Conservation (phyloP, 495 filamentous ascomycete genomes). For the Durotheca rogersii region DNA sequence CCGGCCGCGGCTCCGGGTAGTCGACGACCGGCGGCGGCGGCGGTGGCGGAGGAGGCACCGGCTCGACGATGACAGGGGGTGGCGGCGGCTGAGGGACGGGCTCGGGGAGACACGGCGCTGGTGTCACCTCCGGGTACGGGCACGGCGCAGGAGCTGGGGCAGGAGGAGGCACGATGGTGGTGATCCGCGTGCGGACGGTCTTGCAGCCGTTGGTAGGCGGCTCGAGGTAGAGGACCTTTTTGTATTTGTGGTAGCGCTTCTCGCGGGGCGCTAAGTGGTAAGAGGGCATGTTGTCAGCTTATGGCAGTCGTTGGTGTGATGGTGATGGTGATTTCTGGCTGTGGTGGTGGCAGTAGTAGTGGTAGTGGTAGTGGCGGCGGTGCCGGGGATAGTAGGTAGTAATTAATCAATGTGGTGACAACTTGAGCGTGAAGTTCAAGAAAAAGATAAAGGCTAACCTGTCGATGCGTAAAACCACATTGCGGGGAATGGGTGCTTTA, state of each 20-base stretch:
- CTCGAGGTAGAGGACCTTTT: constrained; percentile 51
- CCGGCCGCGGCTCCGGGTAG: constrained; percentile 15
- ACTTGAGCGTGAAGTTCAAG: too few relatives aligned
- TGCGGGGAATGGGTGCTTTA: constrained; percentile 11
- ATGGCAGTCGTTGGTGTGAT: neutral
- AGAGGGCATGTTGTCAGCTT: constrained; percentile 32
- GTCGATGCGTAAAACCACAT: constrained; percentile 36
- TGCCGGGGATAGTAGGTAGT: too few relatives aligned
- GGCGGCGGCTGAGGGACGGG: constrained; percentile 22
- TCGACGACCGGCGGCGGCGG: constrained; percentile 19
- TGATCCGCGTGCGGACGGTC: constrained; percentile 43
- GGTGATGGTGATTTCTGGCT: constrained; percentile 9
- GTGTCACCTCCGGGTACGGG: neutral
- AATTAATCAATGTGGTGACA: constrained; percentile 6
- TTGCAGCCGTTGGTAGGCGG: constrained; percentile 41
- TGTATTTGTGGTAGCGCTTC: constrained; percentile 37
- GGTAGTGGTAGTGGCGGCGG: too few relatives aligned
- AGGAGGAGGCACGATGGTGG: constrained; percentile 45
- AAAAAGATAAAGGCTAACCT: constrained; percentile 26
- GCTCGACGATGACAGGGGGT: constrained; percentile 31
- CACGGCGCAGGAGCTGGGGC: constrained; percentile 35
- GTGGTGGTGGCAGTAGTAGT: neutral
- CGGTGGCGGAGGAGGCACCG: constrained; percentile 33
- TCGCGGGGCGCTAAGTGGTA: constrained; percentile 35
- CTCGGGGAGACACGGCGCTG: constrained; percentile 3